Base-by-base conservation (phyloP, 768 basidiomycete genomes). In the Leccinum imitatum region DNA sequence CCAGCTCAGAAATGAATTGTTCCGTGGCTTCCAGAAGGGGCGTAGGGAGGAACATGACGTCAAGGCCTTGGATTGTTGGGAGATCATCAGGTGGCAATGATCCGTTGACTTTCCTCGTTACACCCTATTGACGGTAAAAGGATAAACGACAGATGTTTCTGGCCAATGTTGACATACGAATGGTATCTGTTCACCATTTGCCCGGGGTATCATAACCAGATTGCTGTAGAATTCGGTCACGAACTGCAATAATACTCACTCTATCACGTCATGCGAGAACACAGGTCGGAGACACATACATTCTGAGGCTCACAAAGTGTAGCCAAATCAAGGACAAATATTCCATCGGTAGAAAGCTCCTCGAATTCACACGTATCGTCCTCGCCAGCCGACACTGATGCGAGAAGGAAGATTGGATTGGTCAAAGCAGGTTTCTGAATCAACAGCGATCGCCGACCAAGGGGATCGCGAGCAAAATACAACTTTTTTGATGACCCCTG, bases 381-480 rank as follows among this genome's bases (percentile, higher is more conserved):
- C 10, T 64, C 39, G 6, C 87, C 87, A 21, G 76, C 70, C 5
- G 89, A 87, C 4, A 86, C 86, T 1, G 91, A 93, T 8, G 85
- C 71, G 27, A 94, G 74, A 33, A 90, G 68, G 47, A 93, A 77
- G 60, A 80, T 80, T 0, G 88, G 85, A 5, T 74, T 73, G 17
- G 56, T 53, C 1, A 62, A 41, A 14, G 80, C 80, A 30, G 89
- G 88, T 59, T 73, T 77, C 59, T 89, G 89, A 33, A 91, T 76
- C 7, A 96, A 76, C 7, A 96, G 79, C n/a, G 93, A 95, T 51
- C 94, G 82, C 39, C 93, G 82, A 7, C 93, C 93, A 3, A 95
- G 81, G 3, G 92, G 91, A 72, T 96, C 93, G 56, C 92, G 81
- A 15, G 81, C 89, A 67, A 89, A 93, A 73, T 84, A 90, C 9